Conservation (phyloP, 768 basidiomycete species). For the Naganishia vaughanmartiniae region DNA sequence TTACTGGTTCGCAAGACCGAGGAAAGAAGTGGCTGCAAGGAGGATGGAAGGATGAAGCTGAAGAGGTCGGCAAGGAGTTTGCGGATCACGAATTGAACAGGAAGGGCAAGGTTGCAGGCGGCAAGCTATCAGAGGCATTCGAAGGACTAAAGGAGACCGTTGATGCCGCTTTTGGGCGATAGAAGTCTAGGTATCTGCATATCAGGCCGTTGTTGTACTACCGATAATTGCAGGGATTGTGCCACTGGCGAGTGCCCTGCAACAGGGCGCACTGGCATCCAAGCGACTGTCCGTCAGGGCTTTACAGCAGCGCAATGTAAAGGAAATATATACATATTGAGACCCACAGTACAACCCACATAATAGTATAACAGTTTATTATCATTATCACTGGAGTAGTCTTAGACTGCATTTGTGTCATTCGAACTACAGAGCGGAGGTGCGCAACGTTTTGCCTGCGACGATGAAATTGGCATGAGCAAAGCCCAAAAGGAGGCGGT, state of each 20-base stretch:
- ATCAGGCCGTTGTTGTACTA: no score
- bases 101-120: constrained; percentile 13
- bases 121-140: constrained; percentile 25
- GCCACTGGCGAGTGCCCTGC: no score
- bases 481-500: not conserved
- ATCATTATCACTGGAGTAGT: not conserved
- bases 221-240: no score
- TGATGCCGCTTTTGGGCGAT: constrained; percentile 5
- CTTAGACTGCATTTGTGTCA: not conserved
- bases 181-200: not conserved
- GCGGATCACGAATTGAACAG: constrained; percentile 18
- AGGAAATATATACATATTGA: no score
- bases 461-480: not conserved
- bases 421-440: not conserved
- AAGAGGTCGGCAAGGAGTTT: constrained; percentile 22
- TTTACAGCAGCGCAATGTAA: no score
- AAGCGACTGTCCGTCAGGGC: no score
- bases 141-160: constrained; percentile 22
- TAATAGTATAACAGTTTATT: not conserved
- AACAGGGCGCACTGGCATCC: no score
- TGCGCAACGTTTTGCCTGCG: constrained; percentile 9
- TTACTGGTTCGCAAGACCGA: constrained; percentile 13
- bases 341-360: not conserved
- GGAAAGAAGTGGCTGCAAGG: constrained; percentile 28
- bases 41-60: constrained; percentile 30